Conservation (phyloP, 2,329 filamentous ascomycete species). For the Pseudocercospora macadamiae region DNA sequence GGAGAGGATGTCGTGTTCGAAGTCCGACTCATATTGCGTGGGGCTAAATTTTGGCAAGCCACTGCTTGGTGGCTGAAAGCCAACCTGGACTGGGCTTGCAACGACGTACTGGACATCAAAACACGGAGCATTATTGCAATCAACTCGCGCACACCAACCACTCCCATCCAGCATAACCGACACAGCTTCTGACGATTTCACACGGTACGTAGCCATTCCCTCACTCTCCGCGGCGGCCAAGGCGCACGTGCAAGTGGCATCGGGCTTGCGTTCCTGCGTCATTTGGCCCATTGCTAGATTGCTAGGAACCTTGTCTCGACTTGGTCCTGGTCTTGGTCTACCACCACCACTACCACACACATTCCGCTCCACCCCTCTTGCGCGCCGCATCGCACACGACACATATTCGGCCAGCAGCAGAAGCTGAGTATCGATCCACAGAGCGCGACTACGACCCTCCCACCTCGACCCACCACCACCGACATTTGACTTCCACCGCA, state of each 20-base stretch:
- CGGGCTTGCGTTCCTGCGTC: slow-evolving; percentile 5
- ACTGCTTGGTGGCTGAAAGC: no score
- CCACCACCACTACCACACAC: background rate
- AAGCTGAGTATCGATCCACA: background rate
- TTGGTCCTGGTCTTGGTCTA: slow-evolving; percentile 3
- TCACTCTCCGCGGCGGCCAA: background rate
- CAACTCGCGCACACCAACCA: background rate
- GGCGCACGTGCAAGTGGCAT: background rate
- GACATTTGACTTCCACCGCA: slow-evolving; percentile 3
- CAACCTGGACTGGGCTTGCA: no score
- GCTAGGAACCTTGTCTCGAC: slow-evolving; percentile 21
- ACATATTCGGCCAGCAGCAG: background rate
- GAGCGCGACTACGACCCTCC: slow-evolving; percentile 2
- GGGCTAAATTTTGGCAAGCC: no score
- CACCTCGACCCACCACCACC: background rate
- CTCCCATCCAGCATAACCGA: background rate
- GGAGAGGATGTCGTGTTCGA: no score
- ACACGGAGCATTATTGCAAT: no score
- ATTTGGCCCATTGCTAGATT: slow-evolving; percentile 13
- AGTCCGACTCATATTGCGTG: background rate
- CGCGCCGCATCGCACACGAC: background rate
- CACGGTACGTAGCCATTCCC: background rate
- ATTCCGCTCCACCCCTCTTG: background rate
- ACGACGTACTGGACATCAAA: no score
- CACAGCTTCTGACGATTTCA: background rate